Evolutionary conservation across 164 flowering plant species (phyloP).

Genomic region (Annona squamosa): DNA sequence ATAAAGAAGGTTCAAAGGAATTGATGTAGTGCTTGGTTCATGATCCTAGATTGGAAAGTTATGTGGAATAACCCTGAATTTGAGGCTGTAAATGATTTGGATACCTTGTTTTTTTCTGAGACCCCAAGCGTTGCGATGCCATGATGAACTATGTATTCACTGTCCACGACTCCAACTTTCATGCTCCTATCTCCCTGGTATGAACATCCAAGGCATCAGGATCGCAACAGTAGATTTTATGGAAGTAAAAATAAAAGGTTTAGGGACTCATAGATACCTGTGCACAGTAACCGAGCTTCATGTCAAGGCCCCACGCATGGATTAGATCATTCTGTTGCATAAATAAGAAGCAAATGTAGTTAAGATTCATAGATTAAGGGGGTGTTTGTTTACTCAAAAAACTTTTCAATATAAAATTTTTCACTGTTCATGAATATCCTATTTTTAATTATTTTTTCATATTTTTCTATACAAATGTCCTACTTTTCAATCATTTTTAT

Average conservation of each 20-base stretch:
- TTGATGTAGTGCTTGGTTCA: neutral
- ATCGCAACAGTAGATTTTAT: neutral
- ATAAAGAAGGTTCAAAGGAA: neutral
- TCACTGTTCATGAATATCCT: too few relatives aligned
- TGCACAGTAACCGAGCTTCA: conserved; percentile 86
- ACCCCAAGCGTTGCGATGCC: conserved; percentile 77
- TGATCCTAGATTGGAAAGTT: neutral
- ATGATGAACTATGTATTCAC: conserved; percentile 71
- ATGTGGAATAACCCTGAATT: too few relatives aligned
- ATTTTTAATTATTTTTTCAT: too few relatives aligned
- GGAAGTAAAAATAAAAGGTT: neutral
- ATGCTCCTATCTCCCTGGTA: conserved; percentile 68
- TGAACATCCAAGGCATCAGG: neutral
- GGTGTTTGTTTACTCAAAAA: neutral
- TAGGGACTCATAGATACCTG: conserved; percentile 37
- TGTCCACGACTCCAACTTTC: conserved; percentile 84
- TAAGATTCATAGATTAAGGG: neutral
- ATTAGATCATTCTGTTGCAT: conserved; percentile 76
- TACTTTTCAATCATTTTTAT: too few relatives aligned
- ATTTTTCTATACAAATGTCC: too few relatives aligned
- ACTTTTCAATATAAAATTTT: too few relatives aligned
- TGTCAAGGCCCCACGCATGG: conserved; percentile 95
- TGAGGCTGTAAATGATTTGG: neutral
- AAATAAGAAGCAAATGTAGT: neutral
- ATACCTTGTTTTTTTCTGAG: conserved; percentile 33